Conservation (phyloP, 306 rosid species). For the Corylus avellana region DNA sequence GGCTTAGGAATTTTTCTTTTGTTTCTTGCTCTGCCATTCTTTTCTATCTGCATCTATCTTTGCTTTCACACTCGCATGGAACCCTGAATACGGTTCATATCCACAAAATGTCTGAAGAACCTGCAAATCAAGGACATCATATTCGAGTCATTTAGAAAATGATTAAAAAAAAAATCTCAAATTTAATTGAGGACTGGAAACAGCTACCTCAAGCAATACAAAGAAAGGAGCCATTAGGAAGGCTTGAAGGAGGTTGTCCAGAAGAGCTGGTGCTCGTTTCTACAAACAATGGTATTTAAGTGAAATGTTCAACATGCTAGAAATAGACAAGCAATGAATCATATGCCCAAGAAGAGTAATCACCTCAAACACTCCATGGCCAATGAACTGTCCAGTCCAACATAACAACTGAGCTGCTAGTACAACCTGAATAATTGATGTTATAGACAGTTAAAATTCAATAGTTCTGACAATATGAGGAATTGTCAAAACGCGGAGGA, state of each 20-base stretch:
- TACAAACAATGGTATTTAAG: constrained; percentile 15
- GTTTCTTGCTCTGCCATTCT: constrained; percentile 67
- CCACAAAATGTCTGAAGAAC: constrained; percentile 51
- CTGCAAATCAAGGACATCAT: constrained; percentile 34
- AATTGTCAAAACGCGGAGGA: not conserved
- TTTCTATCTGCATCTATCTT: constrained; percentile 52
- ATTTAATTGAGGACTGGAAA: constrained; percentile 3
- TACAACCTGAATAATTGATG: constrained; percentile 52
- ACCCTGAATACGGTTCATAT: constrained; percentile 89
- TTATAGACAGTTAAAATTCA: constrained; percentile 4
- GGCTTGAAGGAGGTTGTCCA: constrained; percentile 86
- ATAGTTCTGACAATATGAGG: not conserved
- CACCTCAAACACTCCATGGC: constrained; percentile 95
- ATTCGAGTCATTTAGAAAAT: not conserved
- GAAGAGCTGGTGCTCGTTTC: constrained; percentile 92
- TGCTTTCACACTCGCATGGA: constrained; percentile 56
- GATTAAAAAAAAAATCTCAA: not conserved
- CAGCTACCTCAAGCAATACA: constrained; percentile 70
- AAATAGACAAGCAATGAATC: not conserved
- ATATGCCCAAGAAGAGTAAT: constrained; percentile 18
- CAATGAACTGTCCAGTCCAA: constrained; percentile 85
- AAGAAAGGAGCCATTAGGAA: constrained; percentile 88
- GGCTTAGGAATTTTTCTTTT: constrained; percentile 52
- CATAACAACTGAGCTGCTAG: constrained; percentile 77
- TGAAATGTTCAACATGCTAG: constrained; percentile 5